Evolutionary conservation across 257 asterid species (phyloP).

Genomic region (Nicotiana sylvestris): DNA sequence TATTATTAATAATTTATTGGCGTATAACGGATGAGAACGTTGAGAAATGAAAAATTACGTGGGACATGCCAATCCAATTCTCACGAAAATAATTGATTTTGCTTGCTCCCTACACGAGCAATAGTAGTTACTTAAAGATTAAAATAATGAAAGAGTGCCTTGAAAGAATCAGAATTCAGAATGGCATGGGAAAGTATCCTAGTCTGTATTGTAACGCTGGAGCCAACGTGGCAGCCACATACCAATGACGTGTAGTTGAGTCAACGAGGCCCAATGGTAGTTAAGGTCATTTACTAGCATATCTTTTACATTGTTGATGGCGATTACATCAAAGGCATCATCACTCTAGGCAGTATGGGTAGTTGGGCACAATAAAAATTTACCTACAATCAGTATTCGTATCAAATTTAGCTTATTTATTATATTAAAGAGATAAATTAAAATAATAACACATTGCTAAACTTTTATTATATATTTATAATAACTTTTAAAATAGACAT

Average conservation of each 20-base stretch:
- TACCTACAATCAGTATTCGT: not conserved
- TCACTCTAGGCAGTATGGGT: constrained; percentile 28
- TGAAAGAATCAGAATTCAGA: not conserved
- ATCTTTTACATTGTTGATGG: constrained; percentile 26
- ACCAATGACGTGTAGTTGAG: constrained; percentile 33
- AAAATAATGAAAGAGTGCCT: not conserved
- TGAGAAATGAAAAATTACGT: not conserved
- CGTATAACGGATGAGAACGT: not conserved
- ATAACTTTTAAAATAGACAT: not conserved
- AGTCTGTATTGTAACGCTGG: constrained; percentile 30
- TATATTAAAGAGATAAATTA: not conserved
- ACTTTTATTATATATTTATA: too few relatives aligned
- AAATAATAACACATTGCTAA: not conserved
- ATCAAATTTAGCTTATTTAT: not conserved
- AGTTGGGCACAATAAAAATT: constrained; percentile 6
- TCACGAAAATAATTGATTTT: not conserved
- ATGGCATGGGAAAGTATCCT: too few relatives aligned
- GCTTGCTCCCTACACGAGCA: not conserved
- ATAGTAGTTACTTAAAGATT: not conserved
- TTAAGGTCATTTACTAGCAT: constrained; percentile 13
- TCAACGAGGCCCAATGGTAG: constrained; percentile 20
- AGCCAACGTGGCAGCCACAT: constrained; percentile 53
- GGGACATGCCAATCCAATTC: not conserved
- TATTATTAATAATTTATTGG: not conserved
- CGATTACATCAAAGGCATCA: constrained; percentile 36